These are phyloP conservation scores for Fusarium cicatricum DNA, from an alignment of 2,329 filamentous ascomycete genomes.

Conservation along the genomic window DNA sequence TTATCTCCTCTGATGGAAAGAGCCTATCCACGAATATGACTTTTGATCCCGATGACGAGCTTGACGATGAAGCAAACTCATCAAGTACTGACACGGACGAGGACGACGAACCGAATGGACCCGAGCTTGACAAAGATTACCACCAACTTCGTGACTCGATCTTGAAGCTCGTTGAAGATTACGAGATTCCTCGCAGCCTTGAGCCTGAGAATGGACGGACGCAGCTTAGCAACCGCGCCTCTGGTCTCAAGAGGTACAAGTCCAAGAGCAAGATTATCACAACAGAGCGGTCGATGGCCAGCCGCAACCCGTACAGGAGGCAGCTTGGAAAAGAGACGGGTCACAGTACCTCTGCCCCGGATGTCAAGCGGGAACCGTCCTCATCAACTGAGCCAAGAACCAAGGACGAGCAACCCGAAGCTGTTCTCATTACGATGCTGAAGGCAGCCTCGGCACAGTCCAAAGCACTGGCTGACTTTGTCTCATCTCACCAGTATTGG, in stretches of 20 bases:
- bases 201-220: constrained; percentile 67
- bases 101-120: constrained; percentile 66
- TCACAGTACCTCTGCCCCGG: constrained; percentile 10
- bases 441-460: constrained; percentile 80
- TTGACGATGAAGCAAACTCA: constrained; percentile 70
- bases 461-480: constrained; percentile 81
- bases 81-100: constrained; percentile 68
- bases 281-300: constrained; percentile 59
- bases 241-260: constrained; percentile 65
- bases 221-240: constrained; percentile 76
- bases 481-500: constrained; percentile 86
- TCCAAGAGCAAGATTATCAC: constrained; percentile 67
- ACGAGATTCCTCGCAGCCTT: constrained; percentile 76
- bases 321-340: constrained; percentile 34
- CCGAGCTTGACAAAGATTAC: constrained; percentile 79
- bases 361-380: constrained; percentile 8
- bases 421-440: constrained; percentile 75
- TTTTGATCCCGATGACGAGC: constrained; percentile 72
- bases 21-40: constrained; percentile 75
- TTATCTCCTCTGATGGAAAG: constrained; percentile 77
- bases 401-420: constrained; percentile 54
- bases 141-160: constrained; percentile 84
- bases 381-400: constrained; percentile 16
- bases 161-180: constrained; percentile 81
- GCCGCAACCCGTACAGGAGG: constrained; percentile 66